A percentile compares a stretch with the other conserved stretches of the same genome.
Conservation (phyloP, 805 yeast genomes). For the Schwanniomyces occidentalis region DNA sequence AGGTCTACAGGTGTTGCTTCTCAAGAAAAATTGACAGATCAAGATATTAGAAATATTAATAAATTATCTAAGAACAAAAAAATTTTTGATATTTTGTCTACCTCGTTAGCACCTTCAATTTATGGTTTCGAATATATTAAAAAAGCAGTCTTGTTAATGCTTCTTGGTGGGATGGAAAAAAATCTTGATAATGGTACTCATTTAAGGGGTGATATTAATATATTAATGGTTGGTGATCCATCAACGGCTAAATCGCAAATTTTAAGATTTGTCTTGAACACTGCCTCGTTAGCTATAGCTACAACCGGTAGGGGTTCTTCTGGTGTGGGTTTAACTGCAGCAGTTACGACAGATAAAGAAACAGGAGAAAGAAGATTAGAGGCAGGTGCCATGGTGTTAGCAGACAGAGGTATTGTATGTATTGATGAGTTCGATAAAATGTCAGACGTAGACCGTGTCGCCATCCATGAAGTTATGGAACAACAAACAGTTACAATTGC, state of each 20-base stretch:
- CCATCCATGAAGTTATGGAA: slow-evolving; percentile 99
- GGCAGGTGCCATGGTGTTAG: slow-evolving; percentile 99
- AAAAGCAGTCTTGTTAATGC: slow-evolving; percentile 85
- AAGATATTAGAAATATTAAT: slow-evolving; percentile 84
- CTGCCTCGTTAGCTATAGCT: slow-evolving; percentile 94
- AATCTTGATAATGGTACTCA: slow-evolving; percentile 94
- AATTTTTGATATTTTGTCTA: slow-evolving; percentile 76
- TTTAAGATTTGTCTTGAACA: slow-evolving; percentile 88
- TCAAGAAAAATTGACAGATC: slow-evolving; percentile 66
- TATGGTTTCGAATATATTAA: slow-evolving; percentile 92
- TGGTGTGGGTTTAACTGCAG: slow-evolving; percentile 99
- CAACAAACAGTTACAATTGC: slow-evolving; percentile 98
- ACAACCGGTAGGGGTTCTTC: slow-evolving; percentile 99
- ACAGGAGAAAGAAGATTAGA: slow-evolving; percentile 96
- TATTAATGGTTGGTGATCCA: slow-evolving; percentile 97
- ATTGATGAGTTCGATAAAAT: slow-evolving; percentile 98
- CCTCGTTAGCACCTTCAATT: slow-evolving; percentile 92
- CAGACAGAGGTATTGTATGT: slow-evolving; percentile 96
- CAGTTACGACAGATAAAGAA: slow-evolving; percentile 93
- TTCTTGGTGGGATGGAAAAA: slow-evolving; percentile 92
- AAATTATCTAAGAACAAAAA: slow-evolving; percentile 67
- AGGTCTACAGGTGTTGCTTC: slow-evolving; percentile 84
- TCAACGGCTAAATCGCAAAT: slow-evolving; percentile 98
- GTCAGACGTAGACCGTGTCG: slow-evolving; percentile 96
- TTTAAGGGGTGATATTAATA: slow-evolving; percentile 95